Evolutionary conservation across 108 stramenopile species (phyloP).

Genomic region (Cyclotella distinguenda): DNA sequence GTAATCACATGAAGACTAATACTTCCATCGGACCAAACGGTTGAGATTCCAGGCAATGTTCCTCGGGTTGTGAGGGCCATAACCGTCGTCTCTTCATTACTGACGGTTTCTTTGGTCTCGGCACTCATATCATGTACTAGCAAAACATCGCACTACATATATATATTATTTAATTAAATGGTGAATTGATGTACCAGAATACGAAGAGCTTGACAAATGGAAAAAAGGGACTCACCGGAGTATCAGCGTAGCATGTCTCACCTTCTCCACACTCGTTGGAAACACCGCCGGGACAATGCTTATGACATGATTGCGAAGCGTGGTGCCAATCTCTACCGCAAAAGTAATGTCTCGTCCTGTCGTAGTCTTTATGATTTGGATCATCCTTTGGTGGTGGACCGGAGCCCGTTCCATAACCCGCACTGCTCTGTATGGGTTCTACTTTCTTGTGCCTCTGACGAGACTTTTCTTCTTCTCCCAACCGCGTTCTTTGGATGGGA

Average conservation of each 20-base stretch:
- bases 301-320: conserved; percentile 62
- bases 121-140: conserved; percentile 4
- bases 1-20: conserved; percentile 67
- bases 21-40: conserved; percentile 78
- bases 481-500: conserved; percentile 33
- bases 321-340: conserved; percentile 89
- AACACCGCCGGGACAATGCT: conserved; percentile 68
- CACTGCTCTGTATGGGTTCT: conserved; percentile 24
- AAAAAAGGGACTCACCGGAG: conserved; percentile 42
- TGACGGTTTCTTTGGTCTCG: conserved; percentile 17
- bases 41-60: conserved; percentile 65
- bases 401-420: conserved; percentile 31
- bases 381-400: conserved; percentile 32
- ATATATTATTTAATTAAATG: too few species aligned
- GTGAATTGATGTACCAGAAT: too few species aligned
- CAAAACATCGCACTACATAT: conserved; percentile 62
- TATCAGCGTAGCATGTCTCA: conserved; percentile 83
- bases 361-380: conserved; percentile 25
- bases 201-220: too few species aligned
- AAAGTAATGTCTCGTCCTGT: conserved; percentile 74
- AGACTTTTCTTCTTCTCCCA: conserved; percentile 48
- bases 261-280: conserved; percentile 65
- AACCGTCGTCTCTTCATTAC: conserved; percentile 9
- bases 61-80: conserved; percentile 63
- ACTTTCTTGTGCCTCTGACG: conserved; percentile 39